Base-by-base conservation (phyloP, 108 stramenopile species). In the Nannochloropsis oceanica region DNA sequence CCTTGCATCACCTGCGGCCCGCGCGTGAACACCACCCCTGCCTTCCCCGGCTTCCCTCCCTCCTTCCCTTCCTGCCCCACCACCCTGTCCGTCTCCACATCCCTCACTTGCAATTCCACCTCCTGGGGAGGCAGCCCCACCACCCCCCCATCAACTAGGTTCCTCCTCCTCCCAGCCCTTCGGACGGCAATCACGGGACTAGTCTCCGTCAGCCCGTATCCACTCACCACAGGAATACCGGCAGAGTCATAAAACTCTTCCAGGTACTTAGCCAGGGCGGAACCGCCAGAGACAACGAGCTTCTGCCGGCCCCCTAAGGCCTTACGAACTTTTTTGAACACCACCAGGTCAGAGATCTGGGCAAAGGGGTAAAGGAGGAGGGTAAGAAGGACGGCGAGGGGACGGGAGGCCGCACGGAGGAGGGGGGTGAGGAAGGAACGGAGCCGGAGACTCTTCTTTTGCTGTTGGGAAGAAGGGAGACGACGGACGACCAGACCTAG, bases 171-270 rank as follows among this genome's bases (percentile, higher is more conserved):
- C 59, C 59, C 59, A 7, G 59, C 59, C 59, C 59, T 18, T 50
- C 95, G 92, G 59, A 92, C 92, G 5, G 93, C 87, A 34, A 95
- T 86, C 44, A 96, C 85, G 25, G 95, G 95, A 25, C 94, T 91
- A 44, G 92, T 92, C 91, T 96, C 96, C 59, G 96, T 96, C 85
- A 96, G 86, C 13, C 96, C 96, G 84, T 96, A 97, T 59, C 95
- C 96, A 12, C 95, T 94, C 85, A 93, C 85, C 79, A 97, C 92
- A 13, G 90, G 87, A 11, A 81, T 25, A 26, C 26, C 26, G 2
- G 80, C 93, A 24, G 92, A 91, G 84, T 94, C 93, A 85, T 95
- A 96, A 91, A 96, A 96, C n/a, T 81, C 80, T 86, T 97, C 96
- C 42, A 97, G 89, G 14, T 91, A 92, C 22, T 94, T 93, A 22